These are phyloP conservation scores for Fusarium fujikuroi DNA, from an alignment of 2,329 filamentous ascomycete species.

Conservation along the genomic window DNA sequence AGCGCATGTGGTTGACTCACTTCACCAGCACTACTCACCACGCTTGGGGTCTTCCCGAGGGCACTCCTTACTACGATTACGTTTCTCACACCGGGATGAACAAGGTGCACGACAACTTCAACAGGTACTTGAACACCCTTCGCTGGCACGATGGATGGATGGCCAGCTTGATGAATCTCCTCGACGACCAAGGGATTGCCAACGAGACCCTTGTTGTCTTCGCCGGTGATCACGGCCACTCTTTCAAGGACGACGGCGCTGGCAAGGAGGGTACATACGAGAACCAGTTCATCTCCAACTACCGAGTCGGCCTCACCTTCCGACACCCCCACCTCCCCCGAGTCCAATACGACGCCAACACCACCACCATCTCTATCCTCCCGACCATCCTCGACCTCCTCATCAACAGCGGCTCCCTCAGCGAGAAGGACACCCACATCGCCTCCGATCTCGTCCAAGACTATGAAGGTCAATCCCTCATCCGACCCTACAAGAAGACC, in stretches of 20 bases:
- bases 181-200: slow-evolving; percentile 48
- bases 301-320: slow-evolving; percentile 48
- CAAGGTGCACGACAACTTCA: slow-evolving; percentile 45
- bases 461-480: slow-evolving; percentile 51
- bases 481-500: slow-evolving; percentile 44
- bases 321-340: slow-evolving; percentile 49
- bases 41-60: slow-evolving; percentile 43
- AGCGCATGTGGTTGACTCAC: slow-evolving; percentile 51
- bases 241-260: slow-evolving; percentile 49
- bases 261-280: slow-evolving; percentile 49
- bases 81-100: slow-evolving; percentile 41
- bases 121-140: slow-evolving; percentile 49
- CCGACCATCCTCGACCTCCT: slow-evolving; percentile 51
- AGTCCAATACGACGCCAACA: slow-evolving; percentile 47
- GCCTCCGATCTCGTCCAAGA: slow-evolving; percentile 46
- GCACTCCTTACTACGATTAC: slow-evolving; percentile 38
- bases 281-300: slow-evolving; percentile 45
- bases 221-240: slow-evolving; percentile 50
- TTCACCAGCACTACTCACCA: slow-evolving; percentile 53
- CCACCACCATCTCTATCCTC: slow-evolving; percentile 49
- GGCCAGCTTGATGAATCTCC: slow-evolving; percentile 45
- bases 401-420: slow-evolving; percentile 48
- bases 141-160: slow-evolving; percentile 50
- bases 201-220: slow-evolving; percentile 51
- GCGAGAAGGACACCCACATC: slow-evolving; percentile 38